Conservation (phyloP, 208 protist genomes). For the Leishmania major region DNA sequence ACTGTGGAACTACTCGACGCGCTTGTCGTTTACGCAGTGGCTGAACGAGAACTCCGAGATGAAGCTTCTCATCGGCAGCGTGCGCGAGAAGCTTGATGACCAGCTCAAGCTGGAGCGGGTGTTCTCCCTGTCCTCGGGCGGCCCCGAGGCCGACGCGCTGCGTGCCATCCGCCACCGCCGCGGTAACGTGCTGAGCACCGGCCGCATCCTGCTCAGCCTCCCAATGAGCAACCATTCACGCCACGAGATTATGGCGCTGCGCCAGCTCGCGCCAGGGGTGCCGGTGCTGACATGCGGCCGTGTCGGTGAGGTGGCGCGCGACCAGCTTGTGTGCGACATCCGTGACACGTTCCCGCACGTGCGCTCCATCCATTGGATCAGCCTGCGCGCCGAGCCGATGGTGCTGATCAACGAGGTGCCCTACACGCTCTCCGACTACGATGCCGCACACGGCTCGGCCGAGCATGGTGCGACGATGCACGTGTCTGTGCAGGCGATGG, state of each 20-base stretch:
- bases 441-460: slow-evolving; percentile 24
- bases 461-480: slow-evolving; percentile 81
- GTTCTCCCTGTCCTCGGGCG: slow-evolving; percentile 37
- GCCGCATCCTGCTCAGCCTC: slow-evolving; percentile 81
- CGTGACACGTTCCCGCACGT: slow-evolving; percentile 56
- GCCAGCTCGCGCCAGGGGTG: slow-evolving; percentile 79
- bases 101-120: slow-evolving; percentile 78
- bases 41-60: slow-evolving; percentile 69
- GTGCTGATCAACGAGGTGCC: slow-evolving; percentile 81
- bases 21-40: slow-evolving; percentile 66
- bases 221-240: slow-evolving; percentile 34
- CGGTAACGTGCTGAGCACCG: slow-evolving; percentile 83
- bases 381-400: slow-evolving; percentile 86
- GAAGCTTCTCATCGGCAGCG: slow-evolving; percentile 66
- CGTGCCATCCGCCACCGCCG: slow-evolving; percentile 59
- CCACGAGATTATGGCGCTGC: slow-evolving; percentile 44
- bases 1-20: slow-evolving; percentile 71
- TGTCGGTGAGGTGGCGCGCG: slow-evolving; percentile 37
- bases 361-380: slow-evolving; percentile 74
- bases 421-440: slow-evolving; percentile 84
- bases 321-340: slow-evolving; percentile 56
- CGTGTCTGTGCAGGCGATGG: slow-evolving; percentile 73
- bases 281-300: slow-evolving; percentile 87
- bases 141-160: slow-evolving; percentile 50
- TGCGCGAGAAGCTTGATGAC: slow-evolving; percentile 74